Conservation (phyloP, 139 green algal genomes). For the Micractinium sp. region DNA sequence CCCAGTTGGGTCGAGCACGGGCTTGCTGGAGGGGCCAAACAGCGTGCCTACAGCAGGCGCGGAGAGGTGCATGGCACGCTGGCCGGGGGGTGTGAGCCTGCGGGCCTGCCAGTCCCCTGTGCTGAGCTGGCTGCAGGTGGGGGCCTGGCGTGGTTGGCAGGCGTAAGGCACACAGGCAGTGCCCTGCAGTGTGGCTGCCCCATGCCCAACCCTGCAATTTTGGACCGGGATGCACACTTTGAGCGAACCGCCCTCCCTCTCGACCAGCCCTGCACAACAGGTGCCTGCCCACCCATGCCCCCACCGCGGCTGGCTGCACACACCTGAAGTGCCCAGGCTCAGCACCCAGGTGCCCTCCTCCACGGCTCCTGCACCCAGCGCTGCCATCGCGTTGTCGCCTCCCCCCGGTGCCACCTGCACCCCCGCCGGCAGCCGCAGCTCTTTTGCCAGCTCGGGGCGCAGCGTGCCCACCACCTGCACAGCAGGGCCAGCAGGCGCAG, state of each 20-base stretch:
- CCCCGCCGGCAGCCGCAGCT: conserved; percentile 61
- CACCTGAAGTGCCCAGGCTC: conserved; percentile 80
- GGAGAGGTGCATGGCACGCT: not conserved
- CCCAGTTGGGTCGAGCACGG: conserved; percentile 75
- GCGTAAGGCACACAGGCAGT: no score
- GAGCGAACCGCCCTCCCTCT: no score
- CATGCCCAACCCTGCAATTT: no score
- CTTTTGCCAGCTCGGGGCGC: conserved; percentile 50
- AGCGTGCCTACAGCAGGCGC: conserved; percentile 64
- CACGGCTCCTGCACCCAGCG: conserved; percentile 47
- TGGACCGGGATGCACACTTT: no score
- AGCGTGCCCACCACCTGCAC: conserved; percentile 68
- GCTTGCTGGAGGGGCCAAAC: conserved; percentile 71
- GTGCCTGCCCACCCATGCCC: not conserved
- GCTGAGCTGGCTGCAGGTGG: no score
- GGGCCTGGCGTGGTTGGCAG: no score
- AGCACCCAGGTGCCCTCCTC: conserved; percentile 65
- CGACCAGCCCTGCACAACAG: not conserved
- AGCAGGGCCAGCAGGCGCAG: not conserved
- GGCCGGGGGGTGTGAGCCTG: not conserved
- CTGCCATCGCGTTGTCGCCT: conserved; percentile 66
- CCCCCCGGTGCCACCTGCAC: conserved; percentile 76
- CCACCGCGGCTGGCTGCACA: no score
- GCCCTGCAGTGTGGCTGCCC: no score
- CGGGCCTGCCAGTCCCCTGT: no score